Evolutionary conservation across 805 yeast species (phyloP), one percentile per base, ranked within the genome.

Genomic region (Millerozyma acaciae): DNA sequence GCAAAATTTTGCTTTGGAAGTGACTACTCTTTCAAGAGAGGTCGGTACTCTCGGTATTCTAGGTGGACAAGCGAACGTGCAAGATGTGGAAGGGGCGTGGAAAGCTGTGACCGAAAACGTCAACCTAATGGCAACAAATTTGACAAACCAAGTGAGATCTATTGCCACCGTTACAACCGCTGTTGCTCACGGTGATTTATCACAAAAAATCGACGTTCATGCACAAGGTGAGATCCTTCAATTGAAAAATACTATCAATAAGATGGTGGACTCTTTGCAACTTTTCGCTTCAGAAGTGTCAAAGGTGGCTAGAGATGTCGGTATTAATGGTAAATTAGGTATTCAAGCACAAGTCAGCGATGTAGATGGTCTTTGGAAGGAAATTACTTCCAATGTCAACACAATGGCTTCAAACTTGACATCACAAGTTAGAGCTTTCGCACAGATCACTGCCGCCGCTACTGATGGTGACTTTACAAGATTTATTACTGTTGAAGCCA

Each of bases 371-470:
- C 62, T 85, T 39, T 86, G 96, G 96, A 85, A 83, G 51, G 94
- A 84, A 48, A 86, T 86, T 50, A 86, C 94, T 17, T 84, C 93
- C 13, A 86, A 86, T 60, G 96, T 86, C 44, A 86, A 86, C 53
- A 85, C 90, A 16, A 86, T 86, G 96, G 95, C 96, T 33, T 79
- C 90, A n/a, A 86, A 86, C 55, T 73, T 86, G 55, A 86, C 96
- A 0, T 81, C 94, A 1, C 96, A 86, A 63, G 95, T 86, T 51
- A 75, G 95, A 60, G 95, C 95, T 0, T 86, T 86, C 65, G 95
- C 94, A 23, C 94, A 86, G 55, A 86, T 86, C 49, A 86, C 96
- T 0, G 95, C 93, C 16, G 93, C 96, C 18, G 95, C 95, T 9
- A 85, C 95, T 2, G 95, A 86, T 60, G 95, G 95, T 53, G 95